These are phyloP conservation scores for Globisporangium echinulatum DNA, from an alignment of 352 stramenopile species.

Conservation along the genomic window DNA sequence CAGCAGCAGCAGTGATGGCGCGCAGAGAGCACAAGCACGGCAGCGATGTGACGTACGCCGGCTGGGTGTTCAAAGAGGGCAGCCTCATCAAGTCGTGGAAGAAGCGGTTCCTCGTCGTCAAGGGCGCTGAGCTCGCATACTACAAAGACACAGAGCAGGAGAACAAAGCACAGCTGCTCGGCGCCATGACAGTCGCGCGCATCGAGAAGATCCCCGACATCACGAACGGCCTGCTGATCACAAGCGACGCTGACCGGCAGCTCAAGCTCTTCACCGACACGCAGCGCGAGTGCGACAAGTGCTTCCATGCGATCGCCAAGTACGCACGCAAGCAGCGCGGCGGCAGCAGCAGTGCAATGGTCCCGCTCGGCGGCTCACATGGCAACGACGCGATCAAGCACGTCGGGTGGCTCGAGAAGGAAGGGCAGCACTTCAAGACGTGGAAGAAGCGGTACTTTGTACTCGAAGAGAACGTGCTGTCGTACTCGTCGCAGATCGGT, in stretches of 20 bases:
- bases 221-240: slow-evolving; percentile 68
- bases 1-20: background rate
- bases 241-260: slow-evolving; percentile 50
- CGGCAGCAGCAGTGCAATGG: background rate
- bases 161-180: slow-evolving; percentile 62
- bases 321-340: slow-evolving; percentile 34
- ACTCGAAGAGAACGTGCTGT: slow-evolving; percentile 48
- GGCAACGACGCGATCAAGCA: slow-evolving; percentile 32
- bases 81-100: slow-evolving; percentile 80
- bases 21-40: slow-evolving; percentile 7
- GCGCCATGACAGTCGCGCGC: slow-evolving; percentile 58
- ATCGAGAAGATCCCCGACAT: slow-evolving; percentile 60
- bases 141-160: slow-evolving; percentile 72
- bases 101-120: slow-evolving; percentile 79
- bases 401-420: slow-evolving; percentile 78
- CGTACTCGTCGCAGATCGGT: slow-evolving; percentile 53
- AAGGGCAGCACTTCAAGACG: slow-evolving; percentile 69
- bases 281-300: slow-evolving; percentile 57
- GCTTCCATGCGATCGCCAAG: slow-evolving; percentile 57
- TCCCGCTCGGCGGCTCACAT: background rate
- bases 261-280: slow-evolving; percentile 84
- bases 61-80: slow-evolving; percentile 76
- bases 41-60: slow-evolving; percentile 59
- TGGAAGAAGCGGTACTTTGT: slow-evolving; percentile 82
- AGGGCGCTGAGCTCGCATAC: slow-evolving; percentile 66